phyloP scores from a whole-genome alignment of 2,329 filamentous ascomycete genomes.

The Calonectria fujianensis region DNA sequence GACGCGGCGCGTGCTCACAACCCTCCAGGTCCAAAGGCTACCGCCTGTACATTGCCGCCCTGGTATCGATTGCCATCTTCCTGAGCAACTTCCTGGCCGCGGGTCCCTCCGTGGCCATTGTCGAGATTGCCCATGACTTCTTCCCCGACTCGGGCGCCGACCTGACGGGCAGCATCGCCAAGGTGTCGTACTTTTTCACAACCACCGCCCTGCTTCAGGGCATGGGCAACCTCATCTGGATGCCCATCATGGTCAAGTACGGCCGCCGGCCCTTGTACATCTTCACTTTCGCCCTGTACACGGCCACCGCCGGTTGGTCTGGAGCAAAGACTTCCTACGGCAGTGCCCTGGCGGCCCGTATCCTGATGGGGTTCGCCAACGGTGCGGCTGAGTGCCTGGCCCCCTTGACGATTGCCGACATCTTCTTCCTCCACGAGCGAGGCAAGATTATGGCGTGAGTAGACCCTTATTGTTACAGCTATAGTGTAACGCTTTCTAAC shows the following conservation, averaged over 20 bases:
- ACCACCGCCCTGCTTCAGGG: constrained; percentile 42
- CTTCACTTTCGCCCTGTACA: constrained; percentile 40
- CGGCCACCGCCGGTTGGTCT: constrained; percentile 38
- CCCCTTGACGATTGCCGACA: constrained; percentile 69
- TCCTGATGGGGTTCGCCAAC: constrained; percentile 43
- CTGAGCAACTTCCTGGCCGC: constrained; percentile 44
- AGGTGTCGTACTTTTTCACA: constrained; percentile 45
- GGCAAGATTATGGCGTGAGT: constrained; percentile 68
- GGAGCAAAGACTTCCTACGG: constrained; percentile 38
- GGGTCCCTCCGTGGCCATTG: constrained; percentile 42
- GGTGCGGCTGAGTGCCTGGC: constrained; percentile 55
- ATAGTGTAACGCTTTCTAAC: not conserved
- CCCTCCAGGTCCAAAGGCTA: constrained; percentile 58
- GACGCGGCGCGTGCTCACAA: not conserved
- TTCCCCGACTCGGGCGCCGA: constrained; percentile 33
- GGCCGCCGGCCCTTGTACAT: constrained; percentile 44
- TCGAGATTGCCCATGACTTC: constrained; percentile 40
- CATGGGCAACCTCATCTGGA: constrained; percentile 44
- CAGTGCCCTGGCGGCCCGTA: constrained; percentile 40
- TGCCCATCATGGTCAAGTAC: constrained; percentile 45
- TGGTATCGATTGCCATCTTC: constrained; percentile 44
- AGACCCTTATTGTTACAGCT: not conserved
- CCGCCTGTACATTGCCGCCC: constrained; percentile 42
- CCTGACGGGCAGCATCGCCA: constrained; percentile 38
- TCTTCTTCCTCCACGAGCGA: constrained; percentile 74